phyloP scores from a whole-genome alignment of 202 grass and related monocot genomes.

The Panicum virgatum region DNA sequence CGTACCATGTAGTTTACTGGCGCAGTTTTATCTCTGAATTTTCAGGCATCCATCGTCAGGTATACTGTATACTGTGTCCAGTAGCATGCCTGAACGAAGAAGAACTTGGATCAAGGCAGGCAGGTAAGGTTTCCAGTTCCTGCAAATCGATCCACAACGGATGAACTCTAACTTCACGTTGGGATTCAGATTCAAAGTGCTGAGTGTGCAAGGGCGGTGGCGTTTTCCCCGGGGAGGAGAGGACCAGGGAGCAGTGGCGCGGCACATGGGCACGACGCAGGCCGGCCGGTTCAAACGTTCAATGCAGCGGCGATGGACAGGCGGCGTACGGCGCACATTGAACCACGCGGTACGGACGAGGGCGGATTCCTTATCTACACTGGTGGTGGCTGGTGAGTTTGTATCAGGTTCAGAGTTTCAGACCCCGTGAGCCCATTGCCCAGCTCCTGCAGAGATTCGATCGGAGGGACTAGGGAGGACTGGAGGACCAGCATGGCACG shows the following conservation, averaged over 20 bases:
- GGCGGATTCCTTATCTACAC: neutral
- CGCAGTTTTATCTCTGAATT: neutral
- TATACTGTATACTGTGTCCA: too few species aligned
- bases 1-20: neutral
- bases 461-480: too few species aligned
- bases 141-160: neutral
- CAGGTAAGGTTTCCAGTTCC: neutral
- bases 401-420: too few species aligned
- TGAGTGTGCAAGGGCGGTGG: neutral
- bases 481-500: neutral
- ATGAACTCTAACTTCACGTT: neutral
- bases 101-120: neutral
- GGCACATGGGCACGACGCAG: slow-evolving; percentile 48
- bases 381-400: too few species aligned
- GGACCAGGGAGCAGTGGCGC: neutral
- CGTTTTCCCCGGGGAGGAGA: neutral
- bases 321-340: neutral
- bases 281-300: too few species aligned
- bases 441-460: neutral
- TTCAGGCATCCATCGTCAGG: too few species aligned
- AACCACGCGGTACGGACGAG: slow-evolving; percentile 8
- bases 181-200: too few species aligned
- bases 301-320: neutral
- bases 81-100: too few species aligned
- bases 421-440: too few species aligned